A percentile compares a stretch with the other conserved stretches of the same genome.
These are phyloP conservation scores for Umbelopsis isabellina DNA, from an alignment of 192 early-diverging fungal genomes.

Conservation along the genomic window DNA sequence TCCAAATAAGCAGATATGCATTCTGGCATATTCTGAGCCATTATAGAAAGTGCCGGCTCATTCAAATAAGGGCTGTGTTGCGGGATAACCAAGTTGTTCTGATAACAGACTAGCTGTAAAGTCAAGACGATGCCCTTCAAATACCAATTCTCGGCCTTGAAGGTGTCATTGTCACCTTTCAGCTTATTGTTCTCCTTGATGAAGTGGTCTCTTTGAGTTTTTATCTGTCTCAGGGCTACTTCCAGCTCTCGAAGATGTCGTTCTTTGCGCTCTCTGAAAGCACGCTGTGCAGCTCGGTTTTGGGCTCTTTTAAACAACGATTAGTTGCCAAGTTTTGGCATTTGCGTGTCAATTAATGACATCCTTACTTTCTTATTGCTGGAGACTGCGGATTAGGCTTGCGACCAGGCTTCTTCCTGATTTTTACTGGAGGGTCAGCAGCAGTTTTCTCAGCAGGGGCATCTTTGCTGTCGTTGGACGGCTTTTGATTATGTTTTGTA, in stretches of 20 bases:
- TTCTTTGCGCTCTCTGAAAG: slow-evolving; percentile 84
- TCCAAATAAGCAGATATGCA: slow-evolving; percentile 30
- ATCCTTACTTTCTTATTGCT: slow-evolving; percentile 62
- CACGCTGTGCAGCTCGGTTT: slow-evolving; percentile 5
- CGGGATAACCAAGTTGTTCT: slow-evolving; percentile 35
- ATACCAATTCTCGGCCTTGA: slow-evolving; percentile 52
- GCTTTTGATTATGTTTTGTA: neutral
- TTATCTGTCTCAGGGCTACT: slow-evolving; percentile 67
- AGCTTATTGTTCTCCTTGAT: slow-evolving; percentile 45
- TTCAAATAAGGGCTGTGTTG: slow-evolving; percentile 39
- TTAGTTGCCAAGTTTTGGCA: neutral
- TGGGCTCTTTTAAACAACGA: neutral
- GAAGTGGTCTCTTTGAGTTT: slow-evolving; percentile 57
- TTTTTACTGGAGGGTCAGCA: slow-evolving; percentile 40
- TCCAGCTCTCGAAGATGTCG: slow-evolving; percentile 79
- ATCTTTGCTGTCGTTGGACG: neutral
- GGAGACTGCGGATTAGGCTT: slow-evolving; percentile 69
- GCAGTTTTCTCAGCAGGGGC: neutral
- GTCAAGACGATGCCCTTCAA: slow-evolving; percentile 50
- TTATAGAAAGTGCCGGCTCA: slow-evolving; percentile 26
- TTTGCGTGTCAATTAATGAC: neutral
- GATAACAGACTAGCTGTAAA: slow-evolving; percentile 40
- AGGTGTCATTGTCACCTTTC: slow-evolving; percentile 45
- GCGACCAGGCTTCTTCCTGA: slow-evolving; percentile 61
- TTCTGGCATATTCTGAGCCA: slow-evolving; percentile 29